Evolutionary conservation across 2,329 filamentous ascomycete genomes (phyloP), one percentile per base, ranked within the genome.

Genomic region (Teratosphaeriaceae sp.): DNA sequence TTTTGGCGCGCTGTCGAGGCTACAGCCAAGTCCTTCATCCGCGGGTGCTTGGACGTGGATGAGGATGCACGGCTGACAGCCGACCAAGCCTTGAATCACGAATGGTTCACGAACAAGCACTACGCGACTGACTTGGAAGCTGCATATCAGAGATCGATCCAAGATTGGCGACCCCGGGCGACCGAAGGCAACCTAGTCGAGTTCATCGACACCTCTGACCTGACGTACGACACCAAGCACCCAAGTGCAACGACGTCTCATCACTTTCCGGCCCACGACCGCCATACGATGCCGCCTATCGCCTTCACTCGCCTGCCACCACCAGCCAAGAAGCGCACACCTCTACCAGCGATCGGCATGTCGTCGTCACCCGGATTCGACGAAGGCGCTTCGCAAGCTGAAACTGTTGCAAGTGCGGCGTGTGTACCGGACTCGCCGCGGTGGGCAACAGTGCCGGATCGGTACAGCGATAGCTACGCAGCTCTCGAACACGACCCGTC

Each of bases 31-130:
- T 65, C 74, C 35, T 79, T 82, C 49, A 68, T 81, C 47, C 65
- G 61, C 24, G 63, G 62, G 13, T 67, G 80, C 11, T 64, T 81
- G 0, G 59, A 71, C 0, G 60, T 74, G 1, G 64, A 78, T 18
- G 75, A 76, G 49, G 50, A 60, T 2, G 45, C 62, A 29, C 68
- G 78, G 21, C 65, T 79, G 61, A 73, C 71, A 8, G 76, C 69
- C 2, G 65, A 67, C n/a, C 55, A 78, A 56, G 76, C 76, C 2
- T 54, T 80, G 23, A 42, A 56, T 8, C 76, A 80, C 58, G 43
- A 53, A 8, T 82, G 78, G 79, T 77, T 82, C 51, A 69, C 69
- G 1, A 72, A 76, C 51, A 58, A 63, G n/a, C 52, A 59, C 7
- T 70, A 77, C 54, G 65, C 60, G 16, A 55, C 56, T 12, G 66